A percentile compares a stretch with the other conserved stretches of the same genome.
Evolutionary conservation across 2,329 filamentous ascomycete genomes (phyloP).

Genomic region (Pseudomassariella vexata): DNA sequence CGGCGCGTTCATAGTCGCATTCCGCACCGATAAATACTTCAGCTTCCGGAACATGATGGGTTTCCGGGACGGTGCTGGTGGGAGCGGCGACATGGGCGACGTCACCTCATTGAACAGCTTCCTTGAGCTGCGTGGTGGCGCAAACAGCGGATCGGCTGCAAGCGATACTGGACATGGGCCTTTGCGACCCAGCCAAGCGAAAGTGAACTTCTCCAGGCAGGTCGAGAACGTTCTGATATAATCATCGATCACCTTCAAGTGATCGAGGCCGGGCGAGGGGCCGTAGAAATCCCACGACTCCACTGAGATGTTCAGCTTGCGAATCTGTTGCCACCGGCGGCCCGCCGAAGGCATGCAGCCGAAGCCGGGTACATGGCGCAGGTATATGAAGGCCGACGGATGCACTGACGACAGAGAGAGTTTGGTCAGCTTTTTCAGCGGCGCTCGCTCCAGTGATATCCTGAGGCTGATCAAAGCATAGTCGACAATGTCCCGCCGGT

Average conservation of each 20-base stretch:
- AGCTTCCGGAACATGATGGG: slow-evolving; percentile 63
- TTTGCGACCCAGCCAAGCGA: slow-evolving; percentile 69
- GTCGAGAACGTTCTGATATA: slow-evolving; percentile 68
- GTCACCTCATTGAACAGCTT: slow-evolving; percentile 63
- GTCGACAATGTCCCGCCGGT: slow-evolving; percentile 74
- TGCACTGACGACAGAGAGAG: slow-evolving; percentile 72
- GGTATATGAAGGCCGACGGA: slow-evolving; percentile 68
- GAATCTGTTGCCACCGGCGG: slow-evolving; percentile 73
- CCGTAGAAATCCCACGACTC: slow-evolving; percentile 63
- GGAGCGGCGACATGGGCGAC: slow-evolving; percentile 58
- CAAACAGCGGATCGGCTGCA: slow-evolving; percentile 63
- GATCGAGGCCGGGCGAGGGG: slow-evolving; percentile 56
- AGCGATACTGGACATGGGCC: slow-evolving; percentile 71
- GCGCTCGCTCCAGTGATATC: slow-evolving; percentile 72
- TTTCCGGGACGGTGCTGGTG: slow-evolving; percentile 42
- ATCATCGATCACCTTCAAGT: slow-evolving; percentile 73
- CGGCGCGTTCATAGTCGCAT: slow-evolving; percentile 63
- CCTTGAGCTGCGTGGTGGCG: slow-evolving; percentile 43
- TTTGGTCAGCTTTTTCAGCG: slow-evolving; percentile 58
- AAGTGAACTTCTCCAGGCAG: slow-evolving; percentile 63
- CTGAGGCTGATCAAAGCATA: slow-evolving; percentile 84
- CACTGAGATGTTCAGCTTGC: slow-evolving; percentile 65
- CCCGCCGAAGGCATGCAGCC: slow-evolving; percentile 67
- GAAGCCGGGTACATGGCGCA: slow-evolving; percentile 69
- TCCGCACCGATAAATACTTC: slow-evolving; percentile 64